Conservation (phyloP, 2,329 filamentous ascomycete species). For the Colletotrichum aenigma region DNA sequence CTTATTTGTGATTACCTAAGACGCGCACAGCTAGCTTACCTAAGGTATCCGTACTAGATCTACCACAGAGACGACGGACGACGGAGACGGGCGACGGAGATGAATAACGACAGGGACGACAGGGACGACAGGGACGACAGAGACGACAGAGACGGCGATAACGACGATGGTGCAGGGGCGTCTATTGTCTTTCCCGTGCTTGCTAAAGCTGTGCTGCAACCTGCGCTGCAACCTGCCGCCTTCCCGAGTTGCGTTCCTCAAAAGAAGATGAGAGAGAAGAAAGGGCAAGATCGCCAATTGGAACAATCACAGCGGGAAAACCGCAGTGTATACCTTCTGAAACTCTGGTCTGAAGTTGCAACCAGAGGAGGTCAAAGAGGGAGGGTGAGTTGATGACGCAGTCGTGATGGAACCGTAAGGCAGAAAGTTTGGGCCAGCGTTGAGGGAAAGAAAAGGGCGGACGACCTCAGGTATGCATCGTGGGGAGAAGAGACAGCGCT, state of each 20-base stretch:
- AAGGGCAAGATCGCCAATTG: neutral
- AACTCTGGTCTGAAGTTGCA: neutral
- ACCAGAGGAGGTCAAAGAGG: neutral
- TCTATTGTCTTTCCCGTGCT: neutral
- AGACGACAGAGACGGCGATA: too few species aligned
- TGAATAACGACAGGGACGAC: too few species aligned
- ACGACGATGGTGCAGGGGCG: too few species aligned
- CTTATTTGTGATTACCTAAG: too few species aligned
- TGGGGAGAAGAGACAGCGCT: neutral
- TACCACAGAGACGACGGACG: too few species aligned
- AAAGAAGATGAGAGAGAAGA: neutral
- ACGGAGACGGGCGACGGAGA: too few species aligned
- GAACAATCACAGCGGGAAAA: neutral
- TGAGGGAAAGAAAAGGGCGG: neutral
- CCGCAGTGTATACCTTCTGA: neutral
- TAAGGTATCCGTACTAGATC: too few species aligned
- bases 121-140: too few species aligned
- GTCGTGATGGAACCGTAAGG: slow-evolving; percentile 1
- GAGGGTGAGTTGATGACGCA: slow-evolving; percentile 9
- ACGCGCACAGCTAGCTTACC: too few species aligned
- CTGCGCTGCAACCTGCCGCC: neutral
- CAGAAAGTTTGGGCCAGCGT: slow-evolving; percentile 4
- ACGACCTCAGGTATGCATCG: neutral
- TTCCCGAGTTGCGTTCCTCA: neutral
- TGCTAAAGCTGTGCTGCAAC: neutral